Base-by-base conservation (phyloP, 768 basidiomycete genomes). In the Tulasnella sp. region DNA sequence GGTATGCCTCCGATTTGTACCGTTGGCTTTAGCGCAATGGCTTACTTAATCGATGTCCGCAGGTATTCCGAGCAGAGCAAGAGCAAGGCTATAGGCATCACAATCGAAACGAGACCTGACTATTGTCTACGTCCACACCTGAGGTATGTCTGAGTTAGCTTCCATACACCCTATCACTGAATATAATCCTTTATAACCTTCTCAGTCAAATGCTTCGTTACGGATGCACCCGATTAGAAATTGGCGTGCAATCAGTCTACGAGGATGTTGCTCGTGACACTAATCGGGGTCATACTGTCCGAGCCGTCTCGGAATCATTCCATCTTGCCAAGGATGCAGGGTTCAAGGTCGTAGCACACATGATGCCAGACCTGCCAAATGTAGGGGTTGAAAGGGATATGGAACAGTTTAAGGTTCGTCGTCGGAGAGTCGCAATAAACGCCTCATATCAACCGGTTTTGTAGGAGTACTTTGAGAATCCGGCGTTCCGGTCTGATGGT, bases 331-430 rank as follows among this genome's bases (percentile, higher is more conserved):
- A 99, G 65, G 93, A 99, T 60, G 95, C 93, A 1, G 95, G 95
- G 3, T 99, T 95, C 81, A 99, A 99, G 67, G 92, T 99, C 48
- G 95, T 99, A 25, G 92, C 92, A 16, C 95, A 99, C 64, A 98
- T 98, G 95, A 99, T 99, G 92, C 91, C 92, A 12, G 93, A 99
- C 65, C 75, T 98, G 7, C 93, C 93, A 7, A 99, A 99, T 63
- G 88, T 98, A 52, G 95, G 95, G 29, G 75, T 93, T 53, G 95
- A 98, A 69, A 79, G 95, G 51, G 95, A 99, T 66, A 76, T 99
- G 41, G 91, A 91, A 61, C 95, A 98, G 62, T 99, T 99, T 75
- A 92, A 95, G 64, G 64, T 63, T 13, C 16, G 58, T 51, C 8
- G 22, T 34, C 13, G 16, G 13, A 45, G 5, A 22, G 7, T 22